Evolutionary conservation across 768 basidiomycete genomes (phyloP).

Genomic region (Boletellus ananiceps): DNA sequence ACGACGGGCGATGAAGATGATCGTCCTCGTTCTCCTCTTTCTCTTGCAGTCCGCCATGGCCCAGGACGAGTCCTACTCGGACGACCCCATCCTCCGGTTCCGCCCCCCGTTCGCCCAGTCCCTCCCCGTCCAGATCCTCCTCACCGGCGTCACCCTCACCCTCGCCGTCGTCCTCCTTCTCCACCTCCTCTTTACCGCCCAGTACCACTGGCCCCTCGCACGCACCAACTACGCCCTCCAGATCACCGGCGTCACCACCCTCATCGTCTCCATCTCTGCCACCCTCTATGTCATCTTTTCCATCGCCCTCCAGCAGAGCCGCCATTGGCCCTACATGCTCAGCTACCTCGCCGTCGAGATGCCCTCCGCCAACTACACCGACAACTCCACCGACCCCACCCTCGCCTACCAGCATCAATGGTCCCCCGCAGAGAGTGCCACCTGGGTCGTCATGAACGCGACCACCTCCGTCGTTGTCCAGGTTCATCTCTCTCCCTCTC

Average conservation of each 20-base stretch:
- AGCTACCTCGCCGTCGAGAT: conserved; percentile 83
- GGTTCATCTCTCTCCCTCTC: conserved; percentile 40
- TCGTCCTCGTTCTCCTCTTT: conserved; percentile 5
- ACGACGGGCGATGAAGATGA: conserved; percentile 1
- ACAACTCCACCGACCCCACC: conserved; percentile 22
- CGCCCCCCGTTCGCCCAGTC: conserved; percentile 83
- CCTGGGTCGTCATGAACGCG: conserved; percentile 88
- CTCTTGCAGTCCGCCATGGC: conserved; percentile 20
- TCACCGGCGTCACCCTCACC: conserved; percentile 81
- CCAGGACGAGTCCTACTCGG: conserved; percentile 12
- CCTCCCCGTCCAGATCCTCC: conserved; percentile 84
- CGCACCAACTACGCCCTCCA: conserved; percentile 91
- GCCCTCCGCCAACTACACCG: conserved; percentile 21
- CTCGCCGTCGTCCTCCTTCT: conserved; percentile 82
- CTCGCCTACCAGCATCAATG: conserved; percentile 40
- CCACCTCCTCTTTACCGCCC: conserved; percentile 90
- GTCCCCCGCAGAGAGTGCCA: conserved; percentile 58
- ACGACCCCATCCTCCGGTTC: conserved; percentile 73
- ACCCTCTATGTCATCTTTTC: conserved; percentile 73
- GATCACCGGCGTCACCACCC: conserved; percentile 73
- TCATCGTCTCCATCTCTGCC: conserved; percentile 73
- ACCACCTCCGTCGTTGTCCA: conserved; percentile 81
- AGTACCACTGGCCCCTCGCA: conserved; percentile 94
- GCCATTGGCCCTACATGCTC: conserved; percentile 93
- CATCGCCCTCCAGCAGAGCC: conserved; percentile 54